A percentile compares a stretch with the other conserved stretches of the same genome.
phyloP scores from a whole-genome alignment of 1,139 yeast genomes.

The Yarrowia galli region DNA sequence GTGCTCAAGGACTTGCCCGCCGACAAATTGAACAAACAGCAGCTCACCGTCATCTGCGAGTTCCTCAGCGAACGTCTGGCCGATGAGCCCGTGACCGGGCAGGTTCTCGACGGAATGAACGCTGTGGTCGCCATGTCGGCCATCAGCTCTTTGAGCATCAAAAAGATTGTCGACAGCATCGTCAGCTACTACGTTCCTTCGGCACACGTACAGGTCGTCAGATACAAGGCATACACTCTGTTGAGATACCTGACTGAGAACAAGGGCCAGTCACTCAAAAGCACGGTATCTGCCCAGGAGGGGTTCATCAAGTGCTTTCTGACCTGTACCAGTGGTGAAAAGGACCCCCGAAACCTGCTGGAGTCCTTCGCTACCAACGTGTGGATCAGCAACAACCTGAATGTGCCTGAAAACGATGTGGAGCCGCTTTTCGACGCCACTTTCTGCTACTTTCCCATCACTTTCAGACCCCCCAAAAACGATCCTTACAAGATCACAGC shows the following conservation, averaged over 20 bases:
- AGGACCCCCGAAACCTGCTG: constrained; percentile 88
- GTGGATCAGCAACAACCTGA: constrained; percentile 57
- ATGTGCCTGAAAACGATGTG: constrained; percentile 52
- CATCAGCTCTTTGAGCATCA: constrained; percentile 44
- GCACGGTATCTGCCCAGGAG: constrained; percentile 49
- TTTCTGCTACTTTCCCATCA: constrained; percentile 95
- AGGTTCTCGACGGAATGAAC: constrained; percentile 64
- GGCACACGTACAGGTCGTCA: constrained; percentile 67
- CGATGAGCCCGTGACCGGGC: constrained; percentile 63
- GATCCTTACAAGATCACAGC: constrained; percentile 89
- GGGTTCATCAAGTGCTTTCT: constrained; percentile 64
- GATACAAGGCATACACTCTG: constrained; percentile 66
- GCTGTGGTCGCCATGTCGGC: constrained; percentile 58
- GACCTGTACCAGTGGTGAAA: constrained; percentile 82
- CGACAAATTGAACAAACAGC: constrained; percentile 62
- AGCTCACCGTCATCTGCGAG: constrained; percentile 64
- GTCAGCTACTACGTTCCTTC: constrained; percentile 63
- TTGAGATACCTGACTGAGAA: constrained; percentile 47
- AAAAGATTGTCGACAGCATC: constrained; percentile 55
- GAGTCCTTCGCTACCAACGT: constrained; percentile 68
- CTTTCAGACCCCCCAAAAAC: constrained; percentile 90
- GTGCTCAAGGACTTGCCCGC: constrained; percentile 56
- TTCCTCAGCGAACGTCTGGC: constrained; percentile 72
- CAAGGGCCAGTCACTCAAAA: constrained; percentile 15
- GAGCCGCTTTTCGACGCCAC: constrained; percentile 84